phyloP scores from a whole-genome alignment of 345 rosid species.

The Camelina neglecta region DNA sequence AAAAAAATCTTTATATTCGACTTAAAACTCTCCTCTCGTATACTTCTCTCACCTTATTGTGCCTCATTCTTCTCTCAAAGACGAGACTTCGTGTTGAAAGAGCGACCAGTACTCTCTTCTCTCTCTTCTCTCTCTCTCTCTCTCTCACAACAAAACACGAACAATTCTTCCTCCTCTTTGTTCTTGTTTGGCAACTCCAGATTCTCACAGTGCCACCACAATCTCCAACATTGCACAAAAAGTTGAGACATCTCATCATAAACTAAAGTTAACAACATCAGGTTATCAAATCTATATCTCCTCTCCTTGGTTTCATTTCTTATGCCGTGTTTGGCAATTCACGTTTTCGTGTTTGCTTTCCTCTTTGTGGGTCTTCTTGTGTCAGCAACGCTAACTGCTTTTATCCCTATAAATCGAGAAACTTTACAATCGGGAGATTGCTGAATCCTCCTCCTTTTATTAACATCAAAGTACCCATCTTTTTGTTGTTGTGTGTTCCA shows the following conservation, averaged over 20 bases:
- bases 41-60: constrained; percentile 23
- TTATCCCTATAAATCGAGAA: constrained; percentile 1
- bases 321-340: constrained; percentile 48
- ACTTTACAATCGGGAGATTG: constrained; percentile 38
- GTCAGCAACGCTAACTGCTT: constrained; percentile 37
- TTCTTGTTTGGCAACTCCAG: constrained; percentile 24
- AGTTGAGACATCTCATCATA: background rate
- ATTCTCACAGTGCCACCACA: constrained; percentile 30
- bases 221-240: constrained; percentile 41
- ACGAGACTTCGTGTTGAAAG: constrained; percentile 51
- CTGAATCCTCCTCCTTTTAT: constrained; percentile 24
- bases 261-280: constrained; percentile 10
- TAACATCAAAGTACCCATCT: constrained; percentile 50
- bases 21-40: background rate
- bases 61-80: constrained; percentile 36
- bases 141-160: constrained; percentile 30
- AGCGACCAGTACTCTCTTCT: constrained; percentile 39
- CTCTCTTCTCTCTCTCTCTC: constrained; percentile 7
- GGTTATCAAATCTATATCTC: constrained; percentile 41
- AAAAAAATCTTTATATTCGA: constrained; percentile 10
- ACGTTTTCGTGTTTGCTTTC: constrained; percentile 37
- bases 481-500: constrained; percentile 40
- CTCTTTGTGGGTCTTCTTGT: constrained; percentile 31
- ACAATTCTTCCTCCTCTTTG: constrained; percentile 21
- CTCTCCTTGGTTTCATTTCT: background rate